Base-by-base conservation (phyloP, 2,329 filamentous ascomycete species). In the Talaromyces atroroseus region DNA sequence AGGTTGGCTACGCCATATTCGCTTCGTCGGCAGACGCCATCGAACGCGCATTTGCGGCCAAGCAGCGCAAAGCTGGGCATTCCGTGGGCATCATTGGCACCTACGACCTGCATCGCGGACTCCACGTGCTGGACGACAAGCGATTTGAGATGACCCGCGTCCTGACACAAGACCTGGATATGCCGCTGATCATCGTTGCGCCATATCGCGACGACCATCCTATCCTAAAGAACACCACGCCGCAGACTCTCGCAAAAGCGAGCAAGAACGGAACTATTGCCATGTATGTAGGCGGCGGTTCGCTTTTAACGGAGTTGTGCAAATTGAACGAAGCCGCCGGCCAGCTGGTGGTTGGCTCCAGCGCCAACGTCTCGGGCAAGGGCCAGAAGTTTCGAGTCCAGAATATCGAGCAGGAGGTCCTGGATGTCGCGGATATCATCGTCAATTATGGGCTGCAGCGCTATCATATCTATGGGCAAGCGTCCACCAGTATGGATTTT, bases 401-500 rank as follows among this genome's bases (percentile, higher is more conserved):
- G 23, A 65, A 69, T 20, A 69, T 72, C 24, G 62, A 70, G 55
- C 46, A 53, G 2, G 68, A 71, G 38, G 63, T 71, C 38, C 29
- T 51, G 2, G 57, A 54, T 6, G 62, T 62, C 1, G 69, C 67
- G 2, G 64, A 71, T 61, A 60, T 72, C 3, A 61, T 69, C 6
- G 58, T 72, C 12, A 64, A 72, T 48, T 68, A 71, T 51, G 68
- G 70, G 8, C 54, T 62, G 38, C 61, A 64, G 42, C 62, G 64
- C 40, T 69, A 60, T 49, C 49, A 58, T n/a, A 21, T 60, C 16
- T 65, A 66, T 20, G 58, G 66, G 8, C 54, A 60, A 12, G 63
- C 64, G 21, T 68, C 65, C 16, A 68, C 65, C 4, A 69, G 69
- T 58, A 61, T 69, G 38, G 61, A 70, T 50, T 66, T 70, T 42